Conservation (phyloP, 768 basidiomycete genomes). For the Paxillus rubicundulus region DNA sequence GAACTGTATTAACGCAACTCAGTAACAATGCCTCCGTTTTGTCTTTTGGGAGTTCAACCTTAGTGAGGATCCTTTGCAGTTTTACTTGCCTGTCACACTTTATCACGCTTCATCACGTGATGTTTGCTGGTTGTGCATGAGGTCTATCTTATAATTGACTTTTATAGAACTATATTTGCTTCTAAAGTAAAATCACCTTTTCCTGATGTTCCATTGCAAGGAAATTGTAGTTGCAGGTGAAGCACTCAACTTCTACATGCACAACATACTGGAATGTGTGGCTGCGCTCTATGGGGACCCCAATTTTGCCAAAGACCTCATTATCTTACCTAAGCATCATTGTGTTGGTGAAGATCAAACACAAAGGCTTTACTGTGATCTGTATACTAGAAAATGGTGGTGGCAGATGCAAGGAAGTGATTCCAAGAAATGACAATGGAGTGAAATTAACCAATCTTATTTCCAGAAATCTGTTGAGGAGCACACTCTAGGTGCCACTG, state of each 20-base stretch:
- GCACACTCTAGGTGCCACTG: not conserved
- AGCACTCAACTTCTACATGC: slow-evolving; percentile 30
- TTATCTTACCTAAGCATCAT: slow-evolving; percentile 37
- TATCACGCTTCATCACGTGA: too few relatives aligned
- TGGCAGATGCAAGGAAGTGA: slow-evolving; percentile 44
- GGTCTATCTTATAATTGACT: too few relatives aligned
- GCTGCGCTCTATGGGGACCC: slow-evolving; percentile 34
- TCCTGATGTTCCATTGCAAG: not conserved
- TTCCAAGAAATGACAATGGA: not conserved
- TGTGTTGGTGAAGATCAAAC: slow-evolving; percentile 30
- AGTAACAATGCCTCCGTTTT: too few relatives aligned
- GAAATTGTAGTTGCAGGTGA: slow-evolving; percentile 25
- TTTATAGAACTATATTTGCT: too few relatives aligned
- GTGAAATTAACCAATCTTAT: not conserved
- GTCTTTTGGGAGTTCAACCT: too few relatives aligned
- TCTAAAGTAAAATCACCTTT: too few relatives aligned
- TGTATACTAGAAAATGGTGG: slow-evolving; percentile 53
- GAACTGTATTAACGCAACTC: too few relatives aligned
- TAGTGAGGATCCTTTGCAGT: too few relatives aligned
- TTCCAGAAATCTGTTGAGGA: slow-evolving; percentile 14
- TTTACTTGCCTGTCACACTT: too few relatives aligned
- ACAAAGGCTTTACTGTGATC: slow-evolving; percentile 35
- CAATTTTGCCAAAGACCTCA: slow-evolving; percentile 30
- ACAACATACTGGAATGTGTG: slow-evolving; percentile 38
- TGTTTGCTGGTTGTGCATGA: too few relatives aligned